Percentiles rank a stretch among this genome's conserved stretches.
These are phyloP conservation scores for Colletotrichum sp. DNA, from an alignment of 2,329 filamentous ascomycete species.

Conservation along the genomic window DNA sequence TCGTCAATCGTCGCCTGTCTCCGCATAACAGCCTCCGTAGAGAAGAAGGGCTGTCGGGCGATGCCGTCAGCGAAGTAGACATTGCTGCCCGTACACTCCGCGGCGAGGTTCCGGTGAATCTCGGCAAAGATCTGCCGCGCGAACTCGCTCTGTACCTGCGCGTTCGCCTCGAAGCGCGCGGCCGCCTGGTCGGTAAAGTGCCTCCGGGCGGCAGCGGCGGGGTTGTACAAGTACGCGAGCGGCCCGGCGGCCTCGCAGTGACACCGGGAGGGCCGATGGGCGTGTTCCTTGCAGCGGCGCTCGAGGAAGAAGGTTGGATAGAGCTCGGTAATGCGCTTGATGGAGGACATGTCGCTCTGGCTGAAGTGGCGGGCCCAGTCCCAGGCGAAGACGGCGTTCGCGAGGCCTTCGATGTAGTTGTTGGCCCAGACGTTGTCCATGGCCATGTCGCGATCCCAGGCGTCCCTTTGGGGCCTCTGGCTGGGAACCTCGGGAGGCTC, in stretches of 20 bases:
- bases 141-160: not conserved
- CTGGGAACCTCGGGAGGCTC: conserved; percentile 13
- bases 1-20: not conserved
- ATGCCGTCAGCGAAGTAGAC: conserved; percentile 7
- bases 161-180: not conserved
- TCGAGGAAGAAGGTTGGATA: conserved; percentile 9
- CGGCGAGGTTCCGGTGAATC: not conserved
- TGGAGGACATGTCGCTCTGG: not conserved
- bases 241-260: conserved; percentile 16
- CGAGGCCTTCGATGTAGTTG: not conserved
- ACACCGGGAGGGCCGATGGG: conserved; percentile 2
- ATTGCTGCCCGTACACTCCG: not conserved
- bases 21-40: not conserved
- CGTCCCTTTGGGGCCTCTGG: not conserved
- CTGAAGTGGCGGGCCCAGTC: not conserved
- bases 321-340: not conserved
- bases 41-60: conserved; percentile 6
- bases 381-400: not conserved
- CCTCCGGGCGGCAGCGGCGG: conserved; percentile 10
- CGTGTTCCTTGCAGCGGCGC: conserved; percentile 17
- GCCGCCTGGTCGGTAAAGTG: not conserved
- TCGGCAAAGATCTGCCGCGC: not conserved
- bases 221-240: conserved; percentile 14
- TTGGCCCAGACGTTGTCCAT: conserved; percentile 7
- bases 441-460: conserved; percentile 3